Evolutionary conservation across 257 asterid genomes (phyloP).

Genomic region (Ehretia macrophylla): DNA sequence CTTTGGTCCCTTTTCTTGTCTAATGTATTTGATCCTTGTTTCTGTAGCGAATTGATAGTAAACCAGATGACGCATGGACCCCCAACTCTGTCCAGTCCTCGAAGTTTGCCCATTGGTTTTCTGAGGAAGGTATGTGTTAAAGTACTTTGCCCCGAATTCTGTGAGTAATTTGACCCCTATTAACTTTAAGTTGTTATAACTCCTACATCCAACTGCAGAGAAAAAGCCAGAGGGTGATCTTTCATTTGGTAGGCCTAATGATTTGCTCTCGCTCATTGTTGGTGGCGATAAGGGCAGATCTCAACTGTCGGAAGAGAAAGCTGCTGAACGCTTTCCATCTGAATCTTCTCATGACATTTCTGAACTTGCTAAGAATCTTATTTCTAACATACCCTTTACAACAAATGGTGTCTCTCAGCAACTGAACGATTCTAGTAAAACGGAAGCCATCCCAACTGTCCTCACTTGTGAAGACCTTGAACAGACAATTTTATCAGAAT

Average conservation of each 20-base stretch:
- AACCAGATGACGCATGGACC: slow-evolving; percentile 46
- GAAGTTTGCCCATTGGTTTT: slow-evolving; percentile 83
- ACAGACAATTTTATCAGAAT: slow-evolving; percentile 73
- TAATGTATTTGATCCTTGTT: neutral
- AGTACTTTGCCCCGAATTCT: slow-evolving; percentile 4
- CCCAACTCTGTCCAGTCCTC: slow-evolving; percentile 49
- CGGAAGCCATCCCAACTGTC: slow-evolving; percentile 39
- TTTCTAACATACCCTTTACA: slow-evolving; percentile 5
- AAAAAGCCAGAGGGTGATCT: slow-evolving; percentile 36
- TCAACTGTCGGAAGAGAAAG: slow-evolving; percentile 1
- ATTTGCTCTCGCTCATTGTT: slow-evolving; percentile 67
- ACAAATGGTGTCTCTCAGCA: slow-evolving; percentile 10
- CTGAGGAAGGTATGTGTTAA: slow-evolving; percentile 56
- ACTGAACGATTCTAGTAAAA: slow-evolving; percentile 29
- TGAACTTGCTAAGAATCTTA: slow-evolving; percentile 26
- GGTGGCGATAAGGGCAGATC: slow-evolving; percentile 56
- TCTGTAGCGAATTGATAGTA: slow-evolving; percentile 42
- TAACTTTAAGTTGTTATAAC: neutral
- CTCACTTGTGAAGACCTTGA: slow-evolving; percentile 96
- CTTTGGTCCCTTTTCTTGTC: no score
- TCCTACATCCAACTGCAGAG: slow-evolving; percentile 32
- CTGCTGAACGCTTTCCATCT: no score
- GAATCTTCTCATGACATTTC: slow-evolving; percentile 9
- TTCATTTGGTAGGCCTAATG: slow-evolving; percentile 40
- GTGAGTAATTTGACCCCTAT: neutral